Base-by-base conservation (phyloP, 75 land plant genomes). In the Adiantum capillusveneris region DNA sequence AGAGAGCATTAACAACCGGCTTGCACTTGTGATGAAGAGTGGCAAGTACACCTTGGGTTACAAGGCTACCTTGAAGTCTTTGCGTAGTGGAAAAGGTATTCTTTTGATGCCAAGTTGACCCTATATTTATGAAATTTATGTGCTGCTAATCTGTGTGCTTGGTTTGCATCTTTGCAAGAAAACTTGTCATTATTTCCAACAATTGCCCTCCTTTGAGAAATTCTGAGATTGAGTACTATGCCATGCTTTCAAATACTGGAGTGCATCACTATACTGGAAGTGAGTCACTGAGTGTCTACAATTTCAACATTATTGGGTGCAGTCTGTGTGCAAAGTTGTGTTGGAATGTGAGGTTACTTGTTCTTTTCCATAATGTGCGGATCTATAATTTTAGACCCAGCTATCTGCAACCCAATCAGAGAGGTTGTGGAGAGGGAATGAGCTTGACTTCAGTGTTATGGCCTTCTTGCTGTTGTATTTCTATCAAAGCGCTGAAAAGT, bases 161-260 rank as follows among this genome's bases (percentile, higher is more conserved):
- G 6, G n/a, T 37, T 20, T 9, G 26, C 25, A 14, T 42, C 29
- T 34, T 34, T 34, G 9, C 37, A 34, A 9, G 7, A 5, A 82
- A 82, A 50, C 57, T 82, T 26, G 52, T 82, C 5, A 67, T 82
- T 17, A 72, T 82, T 34, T 44, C 84, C 12, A 80, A 75, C 60
- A 76, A 83, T 51, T 79, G 79, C 70, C 84, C 86, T 34, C 83
- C 79, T 0, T 69, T 80, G 0, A 39, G 73, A 44, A 80, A 73
- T 17, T 83, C 80, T 3, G 84, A 83, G 65, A 80, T 80, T 27
- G 86, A 82, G 67, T 82, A 82, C 52, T 82, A 82, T 60, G 85
- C 85, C 13, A 82, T 82, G 85, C 60, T 82, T 29, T 73, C 79
- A 2, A 79, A 79, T 51, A 62, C 72, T 55, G 73, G 73, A n/a